Conservation (phyloP, 2,329 filamentous ascomycete species). For the Botryotinia narcissicola region DNA sequence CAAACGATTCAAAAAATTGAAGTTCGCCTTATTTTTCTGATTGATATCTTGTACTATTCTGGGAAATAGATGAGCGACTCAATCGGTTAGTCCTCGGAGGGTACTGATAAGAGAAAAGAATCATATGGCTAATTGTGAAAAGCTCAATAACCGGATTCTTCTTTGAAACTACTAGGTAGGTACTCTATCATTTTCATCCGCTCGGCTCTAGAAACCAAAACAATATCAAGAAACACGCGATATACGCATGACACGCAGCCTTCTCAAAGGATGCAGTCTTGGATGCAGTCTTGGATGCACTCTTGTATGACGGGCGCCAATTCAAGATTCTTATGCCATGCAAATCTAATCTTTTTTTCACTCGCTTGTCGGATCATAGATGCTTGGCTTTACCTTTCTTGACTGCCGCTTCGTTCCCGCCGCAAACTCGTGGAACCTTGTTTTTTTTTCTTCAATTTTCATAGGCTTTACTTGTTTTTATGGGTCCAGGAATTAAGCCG, state of each 20-base stretch:
- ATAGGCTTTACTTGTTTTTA: neutral
- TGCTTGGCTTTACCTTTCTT: neutral
- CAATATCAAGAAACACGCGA: neutral
- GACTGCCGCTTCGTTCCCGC: conserved; percentile 11
- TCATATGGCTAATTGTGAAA: neutral
- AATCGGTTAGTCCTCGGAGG: neutral
- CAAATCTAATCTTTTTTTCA: neutral
- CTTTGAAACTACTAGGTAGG: neutral
- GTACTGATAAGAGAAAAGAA: neutral
- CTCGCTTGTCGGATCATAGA: conserved; percentile 1
- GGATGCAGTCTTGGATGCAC: too few species aligned
- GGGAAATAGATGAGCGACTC: conserved; percentile 1
- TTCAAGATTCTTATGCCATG: neutral
- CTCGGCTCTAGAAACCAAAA: neutral
- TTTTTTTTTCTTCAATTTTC: neutral
- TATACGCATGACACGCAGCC: neutral
- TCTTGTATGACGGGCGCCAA: conserved; percentile 1
- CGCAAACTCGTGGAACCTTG: neutral
- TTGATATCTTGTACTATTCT: conserved; percentile 2
- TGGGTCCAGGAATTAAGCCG: neutral
- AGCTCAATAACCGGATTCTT: neutral
- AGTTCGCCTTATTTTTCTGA: neutral
- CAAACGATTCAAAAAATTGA: neutral
- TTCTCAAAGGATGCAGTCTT: neutral
- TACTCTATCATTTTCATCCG: neutral